Conservation (phyloP, 1,284 basidiomycete species). For the Rhodotorula sp. region DNA sequence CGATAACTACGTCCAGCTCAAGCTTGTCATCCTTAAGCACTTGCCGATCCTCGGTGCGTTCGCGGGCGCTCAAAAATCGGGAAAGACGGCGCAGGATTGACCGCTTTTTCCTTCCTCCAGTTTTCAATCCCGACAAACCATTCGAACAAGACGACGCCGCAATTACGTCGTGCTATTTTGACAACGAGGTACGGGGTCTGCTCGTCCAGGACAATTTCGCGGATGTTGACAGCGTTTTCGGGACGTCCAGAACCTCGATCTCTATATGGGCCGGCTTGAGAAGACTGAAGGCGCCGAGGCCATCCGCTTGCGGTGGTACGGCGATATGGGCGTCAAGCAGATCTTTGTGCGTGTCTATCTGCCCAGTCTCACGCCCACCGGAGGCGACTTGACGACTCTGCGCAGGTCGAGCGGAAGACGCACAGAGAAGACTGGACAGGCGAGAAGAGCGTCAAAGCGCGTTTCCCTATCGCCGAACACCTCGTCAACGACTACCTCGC, state of each 20-base stretch:
- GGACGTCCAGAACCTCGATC: slow-evolving; percentile 66
- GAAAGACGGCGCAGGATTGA: slow-evolving; percentile 12
- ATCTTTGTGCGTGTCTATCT: slow-evolving; percentile 63
- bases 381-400: not conserved
- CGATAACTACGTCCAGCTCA: slow-evolving; percentile 90
- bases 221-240: slow-evolving; percentile 68
- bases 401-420: slow-evolving; percentile 83
- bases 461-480: slow-evolving; percentile 94
- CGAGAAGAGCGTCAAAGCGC: slow-evolving; percentile 97
- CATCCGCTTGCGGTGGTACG: slow-evolving; percentile 94
- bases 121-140: slow-evolving; percentile 94
- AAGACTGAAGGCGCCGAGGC: slow-evolving; percentile 99
- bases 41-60: slow-evolving; percentile 79
- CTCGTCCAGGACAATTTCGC: slow-evolving; percentile 89
- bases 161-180: slow-evolving; percentile 58
- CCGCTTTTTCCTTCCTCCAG: slow-evolving; percentile 52
- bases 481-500: slow-evolving; percentile 87
- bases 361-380: too few relatives aligned
- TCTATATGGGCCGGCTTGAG: slow-evolving; percentile 96
- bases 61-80: not conserved
- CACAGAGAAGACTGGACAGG: slow-evolving; percentile 99
- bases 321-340: slow-evolving; percentile 69
- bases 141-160: slow-evolving; percentile 84
- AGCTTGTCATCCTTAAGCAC: slow-evolving; percentile 88
- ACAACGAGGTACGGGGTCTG: slow-evolving; percentile 60